Evolutionary conservation across 257 asterid species (phyloP).

Genomic region (Plantago elongata): DNA sequence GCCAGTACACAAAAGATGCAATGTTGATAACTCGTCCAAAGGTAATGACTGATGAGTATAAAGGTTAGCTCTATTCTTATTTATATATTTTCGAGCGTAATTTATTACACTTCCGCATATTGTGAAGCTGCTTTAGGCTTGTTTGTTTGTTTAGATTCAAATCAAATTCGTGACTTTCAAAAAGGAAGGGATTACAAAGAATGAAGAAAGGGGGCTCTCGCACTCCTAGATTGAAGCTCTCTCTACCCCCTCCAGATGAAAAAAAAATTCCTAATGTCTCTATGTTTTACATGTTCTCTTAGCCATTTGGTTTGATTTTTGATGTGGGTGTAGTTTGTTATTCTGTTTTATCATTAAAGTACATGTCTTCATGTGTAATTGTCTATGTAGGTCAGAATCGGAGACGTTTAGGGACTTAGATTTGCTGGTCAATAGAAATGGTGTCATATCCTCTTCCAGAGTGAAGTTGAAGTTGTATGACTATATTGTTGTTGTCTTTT

Average conservation of each 20-base stretch:
- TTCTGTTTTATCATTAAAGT: background rate
- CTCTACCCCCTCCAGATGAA: conserved; percentile 88
- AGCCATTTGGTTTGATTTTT: background rate
- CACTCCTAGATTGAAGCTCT: conserved; percentile 71
- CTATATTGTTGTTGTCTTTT: background rate
- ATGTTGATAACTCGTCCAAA: no score
- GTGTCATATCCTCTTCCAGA: conserved; percentile 77
- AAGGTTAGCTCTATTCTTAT: no score
- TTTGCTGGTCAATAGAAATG: conserved; percentile 85
- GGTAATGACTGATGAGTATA: no score
- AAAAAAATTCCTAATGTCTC: conserved; percentile 74
- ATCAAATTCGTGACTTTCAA: no score
- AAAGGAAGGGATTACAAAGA: background rate
- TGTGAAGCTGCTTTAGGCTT: no score
- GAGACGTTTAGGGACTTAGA: conserved; percentile 97
- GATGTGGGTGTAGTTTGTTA: background rate
- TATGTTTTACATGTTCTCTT: conserved; percentile 25
- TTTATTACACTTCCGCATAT: no score
- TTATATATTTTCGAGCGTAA: no score
- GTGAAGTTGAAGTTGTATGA: conserved; percentile 71
- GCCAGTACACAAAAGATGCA: no score
- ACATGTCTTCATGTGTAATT: background rate
- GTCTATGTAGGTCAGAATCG: conserved; percentile 69
- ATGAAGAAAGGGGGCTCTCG: conserved; percentile 82
- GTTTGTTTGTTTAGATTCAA: no score